Evolutionary conservation across 305 asterid species (phyloP).

Genomic region (Solanum hybrid): DNA sequence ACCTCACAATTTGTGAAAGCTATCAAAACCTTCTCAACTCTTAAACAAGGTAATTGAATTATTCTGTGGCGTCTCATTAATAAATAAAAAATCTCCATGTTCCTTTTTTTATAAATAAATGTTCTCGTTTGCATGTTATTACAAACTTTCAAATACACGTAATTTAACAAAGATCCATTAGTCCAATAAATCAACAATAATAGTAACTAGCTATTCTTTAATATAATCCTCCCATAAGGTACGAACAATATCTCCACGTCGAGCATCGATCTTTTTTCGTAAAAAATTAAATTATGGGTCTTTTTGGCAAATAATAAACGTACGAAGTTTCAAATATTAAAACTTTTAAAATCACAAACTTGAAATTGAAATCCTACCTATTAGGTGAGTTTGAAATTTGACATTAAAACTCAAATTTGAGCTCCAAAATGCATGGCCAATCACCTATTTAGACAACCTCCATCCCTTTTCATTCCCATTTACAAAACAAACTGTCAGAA

Average conservation of each 20-base stretch:
- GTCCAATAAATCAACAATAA: not conserved
- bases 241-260: not conserved
- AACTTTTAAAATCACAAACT: not conserved
- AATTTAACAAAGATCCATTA: not conserved
- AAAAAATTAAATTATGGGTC: not conserved
- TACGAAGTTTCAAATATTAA: not conserved
- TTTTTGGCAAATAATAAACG: not conserved
- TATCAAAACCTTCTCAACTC: not conserved
- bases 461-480: not conserved
- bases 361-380: not conserved
- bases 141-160: not conserved
- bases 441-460: not conserved
- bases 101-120: not conserved
- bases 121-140: not conserved
- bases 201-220: not conserved
- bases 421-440: not conserved
- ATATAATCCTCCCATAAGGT: not conserved
- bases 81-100: not conserved
- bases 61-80: not conserved
- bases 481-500: not conserved
- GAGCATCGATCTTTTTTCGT: not conserved
- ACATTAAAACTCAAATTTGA: not conserved
- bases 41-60: not conserved
- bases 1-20: not conserved
- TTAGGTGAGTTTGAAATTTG: not conserved